Evolutionary conservation across 169 alveolate genomes (phyloP).

Genomic region (Plasmodium gonderi): DNA sequence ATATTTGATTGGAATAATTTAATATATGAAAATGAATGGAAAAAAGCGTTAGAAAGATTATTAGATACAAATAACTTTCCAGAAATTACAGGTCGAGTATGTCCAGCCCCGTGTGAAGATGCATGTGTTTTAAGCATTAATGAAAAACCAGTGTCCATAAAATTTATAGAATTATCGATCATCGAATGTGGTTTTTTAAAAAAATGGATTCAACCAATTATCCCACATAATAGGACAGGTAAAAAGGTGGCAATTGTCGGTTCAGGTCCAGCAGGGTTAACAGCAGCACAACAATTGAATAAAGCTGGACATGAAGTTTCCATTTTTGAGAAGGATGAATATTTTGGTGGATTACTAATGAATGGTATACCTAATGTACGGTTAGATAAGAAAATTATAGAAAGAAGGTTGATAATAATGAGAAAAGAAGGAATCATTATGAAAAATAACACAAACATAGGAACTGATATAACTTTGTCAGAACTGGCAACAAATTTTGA

Average conservation of each 20-base stretch:
- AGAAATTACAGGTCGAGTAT: slow-evolving; percentile 83
- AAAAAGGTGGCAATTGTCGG: slow-evolving; percentile 82
- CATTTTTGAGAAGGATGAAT: slow-evolving; percentile 77
- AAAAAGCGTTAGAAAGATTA: slow-evolving; percentile 80
- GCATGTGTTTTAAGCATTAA: slow-evolving; percentile 83
- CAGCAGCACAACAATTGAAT: slow-evolving; percentile 85
- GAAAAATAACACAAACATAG: slow-evolving; percentile 60
- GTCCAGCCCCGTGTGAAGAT: slow-evolving; percentile 87
- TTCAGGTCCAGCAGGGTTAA: slow-evolving; percentile 83
- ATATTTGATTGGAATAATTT: slow-evolving; percentile 83
- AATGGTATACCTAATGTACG: slow-evolving; percentile 85
- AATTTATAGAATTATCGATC: slow-evolving; percentile 82
- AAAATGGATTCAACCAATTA: slow-evolving; percentile 83
- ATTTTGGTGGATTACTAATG: slow-evolving; percentile 82
- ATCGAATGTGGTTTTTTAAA: slow-evolving; percentile 79
- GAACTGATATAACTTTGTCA: slow-evolving; percentile 52
- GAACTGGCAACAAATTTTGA: slow-evolving; percentile 74
- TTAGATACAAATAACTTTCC: slow-evolving; percentile 84
- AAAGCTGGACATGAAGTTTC: slow-evolving; percentile 81
- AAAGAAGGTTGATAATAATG: slow-evolving; percentile 74
- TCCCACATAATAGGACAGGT: slow-evolving; percentile 75
- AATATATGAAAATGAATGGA: slow-evolving; percentile 83
- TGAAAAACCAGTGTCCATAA: slow-evolving; percentile 82
- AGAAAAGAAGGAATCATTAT: slow-evolving; percentile 76
- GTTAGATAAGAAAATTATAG: slow-evolving; percentile 79